These are phyloP conservation scores for Neonectria faginata DNA, from an alignment of 2,329 filamentous ascomycete species.

Conservation along the genomic window DNA sequence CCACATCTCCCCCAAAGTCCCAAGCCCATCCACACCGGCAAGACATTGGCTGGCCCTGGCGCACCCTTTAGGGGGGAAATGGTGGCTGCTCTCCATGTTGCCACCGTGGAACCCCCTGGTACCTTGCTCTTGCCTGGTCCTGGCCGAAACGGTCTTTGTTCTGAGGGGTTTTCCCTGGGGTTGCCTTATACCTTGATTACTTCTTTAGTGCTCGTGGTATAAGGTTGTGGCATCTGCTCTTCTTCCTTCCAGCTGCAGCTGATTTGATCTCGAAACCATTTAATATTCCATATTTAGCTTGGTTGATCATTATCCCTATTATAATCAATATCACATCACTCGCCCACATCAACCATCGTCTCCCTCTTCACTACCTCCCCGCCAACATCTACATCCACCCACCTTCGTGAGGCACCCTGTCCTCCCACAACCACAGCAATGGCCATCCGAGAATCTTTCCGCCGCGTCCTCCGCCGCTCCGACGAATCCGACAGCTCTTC, in stretches of 20 bases:
- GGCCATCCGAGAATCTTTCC: slow-evolving; percentile 58
- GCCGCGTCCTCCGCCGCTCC: slow-evolving; percentile 54
- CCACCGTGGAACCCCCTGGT: slow-evolving; percentile 24
- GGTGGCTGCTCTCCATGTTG: slow-evolving; percentile 24
- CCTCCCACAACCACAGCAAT: slow-evolving; percentile 42
- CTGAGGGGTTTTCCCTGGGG: slow-evolving; percentile 46
- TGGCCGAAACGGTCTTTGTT: slow-evolving; percentile 39
- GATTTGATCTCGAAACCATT: slow-evolving; percentile 15
- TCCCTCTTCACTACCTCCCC: not conserved
- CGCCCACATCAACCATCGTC: not conserved
- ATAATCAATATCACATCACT: not conserved
- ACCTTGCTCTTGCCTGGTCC: slow-evolving; percentile 32
- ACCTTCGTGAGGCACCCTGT: not conserved
- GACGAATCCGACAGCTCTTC: slow-evolving; percentile 46
- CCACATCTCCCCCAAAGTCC: slow-evolving; percentile 23
- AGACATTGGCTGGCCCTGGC: slow-evolving; percentile 4
- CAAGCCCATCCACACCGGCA: slow-evolving; percentile 29
- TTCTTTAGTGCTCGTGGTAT: slow-evolving; percentile 8
- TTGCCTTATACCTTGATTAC: slow-evolving; percentile 25
- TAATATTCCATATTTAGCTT: slow-evolving; percentile 9
- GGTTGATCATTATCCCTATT: slow-evolving; percentile 1
- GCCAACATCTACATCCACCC: not conserved
- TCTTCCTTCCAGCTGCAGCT: not conserved
- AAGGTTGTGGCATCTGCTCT: slow-evolving; percentile 20
- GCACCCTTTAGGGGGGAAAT: slow-evolving; percentile 13